phyloP scores from a whole-genome alignment of 1,139 yeast species.

The Magnusiomyces paraingens region DNA sequence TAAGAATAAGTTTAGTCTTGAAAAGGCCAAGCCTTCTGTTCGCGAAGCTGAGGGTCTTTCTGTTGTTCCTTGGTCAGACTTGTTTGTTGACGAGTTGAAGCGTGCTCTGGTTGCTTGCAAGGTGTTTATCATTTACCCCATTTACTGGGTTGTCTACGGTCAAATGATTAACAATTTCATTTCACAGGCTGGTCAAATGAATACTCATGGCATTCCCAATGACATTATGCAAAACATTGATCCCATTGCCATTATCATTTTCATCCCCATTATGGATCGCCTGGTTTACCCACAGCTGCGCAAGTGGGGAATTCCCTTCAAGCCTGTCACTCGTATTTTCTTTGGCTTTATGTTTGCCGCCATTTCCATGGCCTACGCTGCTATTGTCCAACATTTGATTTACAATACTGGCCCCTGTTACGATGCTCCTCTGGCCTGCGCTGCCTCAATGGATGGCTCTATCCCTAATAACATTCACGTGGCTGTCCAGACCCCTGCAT shows the following conservation, averaged over 20 bases:
- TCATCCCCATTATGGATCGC: conserved; percentile 54
- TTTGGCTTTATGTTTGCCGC: conserved; percentile 71
- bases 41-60: conserved; percentile 35
- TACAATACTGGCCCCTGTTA: conserved; percentile 76
- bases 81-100: conserved; percentile 56
- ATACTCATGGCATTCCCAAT: conserved; percentile 57
- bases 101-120: conserved; percentile 57
- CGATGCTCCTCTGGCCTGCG: conserved; percentile 44
- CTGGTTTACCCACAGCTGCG: conserved; percentile 51
- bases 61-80: conserved; percentile 50
- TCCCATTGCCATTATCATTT: conserved; percentile 53
- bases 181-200: conserved; percentile 61
- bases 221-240: conserved; percentile 60
- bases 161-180: conserved; percentile 61
- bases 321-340: conserved; percentile 63
- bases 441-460: conserved; percentile 31
- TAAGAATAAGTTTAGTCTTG: conserved; percentile 46
- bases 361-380: conserved; percentile 70
- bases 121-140: conserved; percentile 55
- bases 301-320: conserved; percentile 37
- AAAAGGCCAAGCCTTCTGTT: conserved; percentile 50
- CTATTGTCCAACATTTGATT: conserved; percentile 68
- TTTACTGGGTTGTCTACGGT: conserved; percentile 63
- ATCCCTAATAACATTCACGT: conserved; percentile 52
- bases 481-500: conserved; percentile 60